Evolutionary conservation across 2,329 filamentous ascomycete genomes (phyloP).

Genomic region (Phialophora tarda): DNA sequence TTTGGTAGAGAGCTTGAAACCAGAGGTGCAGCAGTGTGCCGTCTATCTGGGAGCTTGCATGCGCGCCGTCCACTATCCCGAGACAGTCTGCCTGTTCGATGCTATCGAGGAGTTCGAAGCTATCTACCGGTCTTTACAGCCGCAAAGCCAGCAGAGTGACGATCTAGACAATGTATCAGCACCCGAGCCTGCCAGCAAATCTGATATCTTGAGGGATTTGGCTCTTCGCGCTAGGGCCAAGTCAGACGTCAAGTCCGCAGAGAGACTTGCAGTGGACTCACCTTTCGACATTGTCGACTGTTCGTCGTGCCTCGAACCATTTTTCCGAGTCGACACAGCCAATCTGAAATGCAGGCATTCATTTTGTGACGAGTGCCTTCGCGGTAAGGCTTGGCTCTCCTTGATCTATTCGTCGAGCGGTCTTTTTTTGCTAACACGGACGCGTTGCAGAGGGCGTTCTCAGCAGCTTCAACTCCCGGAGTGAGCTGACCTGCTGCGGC

Average conservation of each 20-base stretch:
- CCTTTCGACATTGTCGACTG: slow-evolving; percentile 17
- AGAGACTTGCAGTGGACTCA: neutral
- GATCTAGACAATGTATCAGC: neutral
- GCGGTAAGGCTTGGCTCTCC: neutral
- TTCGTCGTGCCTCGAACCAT: slow-evolving; percentile 17
- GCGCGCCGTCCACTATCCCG: slow-evolving; percentile 11
- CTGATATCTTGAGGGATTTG: slow-evolving; percentile 1
- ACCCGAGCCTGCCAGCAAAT: neutral
- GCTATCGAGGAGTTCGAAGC: slow-evolving; percentile 19
- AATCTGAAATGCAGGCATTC: slow-evolving; percentile 22
- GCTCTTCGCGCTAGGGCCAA: slow-evolving; percentile 6
- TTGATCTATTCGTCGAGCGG: neutral
- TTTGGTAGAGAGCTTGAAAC: slow-evolving; percentile 12
- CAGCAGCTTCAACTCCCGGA: slow-evolving; percentile 2
- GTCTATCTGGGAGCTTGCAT: slow-evolving; percentile 21
- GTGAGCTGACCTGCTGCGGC: slow-evolving; percentile 22
- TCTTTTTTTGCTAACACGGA: neutral
- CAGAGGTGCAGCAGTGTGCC: slow-evolving; percentile 5
- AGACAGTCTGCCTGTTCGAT: slow-evolving; percentile 19
- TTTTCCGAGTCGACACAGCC: slow-evolving; percentile 17
- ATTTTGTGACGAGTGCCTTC: slow-evolving; percentile 19
- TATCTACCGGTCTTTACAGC: neutral
- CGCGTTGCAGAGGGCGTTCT: slow-evolving; percentile 8
- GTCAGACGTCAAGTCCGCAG: neutral
- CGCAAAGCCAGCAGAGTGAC: neutral